Evolutionary conservation across 2,329 filamentous ascomycete species (phyloP), one percentile per base, ranked within the genome.

Genomic region (Fusarium foetens): DNA sequence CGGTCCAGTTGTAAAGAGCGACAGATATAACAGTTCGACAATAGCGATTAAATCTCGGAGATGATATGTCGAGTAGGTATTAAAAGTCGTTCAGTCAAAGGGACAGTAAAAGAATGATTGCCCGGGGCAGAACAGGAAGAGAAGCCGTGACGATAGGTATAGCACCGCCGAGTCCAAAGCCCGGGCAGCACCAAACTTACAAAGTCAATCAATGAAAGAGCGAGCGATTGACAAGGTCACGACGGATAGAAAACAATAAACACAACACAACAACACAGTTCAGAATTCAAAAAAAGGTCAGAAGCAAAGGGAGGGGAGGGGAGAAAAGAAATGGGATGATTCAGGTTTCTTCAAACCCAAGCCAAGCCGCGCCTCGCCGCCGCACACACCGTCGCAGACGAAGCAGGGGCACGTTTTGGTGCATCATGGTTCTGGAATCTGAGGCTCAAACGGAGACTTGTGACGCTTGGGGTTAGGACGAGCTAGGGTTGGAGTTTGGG

Each of bases 361-460:
- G 29, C 39, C 49, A 36, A 35, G 31, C 58, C 58, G 66, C 65
- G 29, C 43, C 49, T 36, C 38, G 31, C 58, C 58, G 66, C 65
- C 65, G 66, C 36, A 45, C 65, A 35, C 60, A 59, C 54, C 67
- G 61, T 66, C 59, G 45, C 52, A 57, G 62, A 64, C 48, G 48
- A 57, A 49, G 51, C 61, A 66, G 51, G 60, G 54, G 55, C 39
- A 36, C 33, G 35, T 63, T 63, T 49, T 70, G 72, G 51, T 52
- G 45, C 43, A 57, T 68, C 43, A 38, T 35, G 64, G 48, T 70
- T 70, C 68, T 59, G 61, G 71, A 70, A 63, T 68, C 73, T 73
- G 71, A 76, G 73, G 63, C 75, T 76, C 75, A 75, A 73, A 76
- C 75, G 66, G 71, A 53, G 64, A 58, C 63, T 76, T 76, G 72